Evolutionary conservation across 805 yeast genomes (phyloP).

Genomic region (Pichia nakasei): DNA sequence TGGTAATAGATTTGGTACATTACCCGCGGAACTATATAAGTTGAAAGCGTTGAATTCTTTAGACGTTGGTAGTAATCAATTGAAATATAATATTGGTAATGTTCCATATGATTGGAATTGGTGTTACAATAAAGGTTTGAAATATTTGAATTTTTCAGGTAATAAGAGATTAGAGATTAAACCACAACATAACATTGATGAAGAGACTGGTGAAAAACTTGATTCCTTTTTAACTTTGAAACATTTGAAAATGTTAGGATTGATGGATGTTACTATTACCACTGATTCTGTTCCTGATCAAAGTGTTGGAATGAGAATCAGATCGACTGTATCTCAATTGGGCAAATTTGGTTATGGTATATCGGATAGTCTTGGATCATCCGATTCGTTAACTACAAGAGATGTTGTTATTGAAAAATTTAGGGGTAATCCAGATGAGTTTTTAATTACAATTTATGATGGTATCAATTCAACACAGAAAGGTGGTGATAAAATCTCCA

Average conservation of each 20-base stretch:
- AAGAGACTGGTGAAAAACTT: constrained; percentile 53
- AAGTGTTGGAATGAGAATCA: constrained; percentile 67
- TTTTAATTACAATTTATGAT: constrained; percentile 75
- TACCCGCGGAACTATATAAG: constrained; percentile 83
- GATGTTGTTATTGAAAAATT: constrained; percentile 85
- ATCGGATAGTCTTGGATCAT: constrained; percentile 73
- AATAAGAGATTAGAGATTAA: constrained; percentile 86
- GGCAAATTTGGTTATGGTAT: constrained; percentile 81
- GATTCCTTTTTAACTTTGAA: constrained; percentile 58
- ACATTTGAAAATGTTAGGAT: constrained; percentile 64
- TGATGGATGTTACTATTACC: constrained; percentile 92
- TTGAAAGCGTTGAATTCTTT: constrained; percentile 54
- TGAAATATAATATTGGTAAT: constrained; percentile 87
- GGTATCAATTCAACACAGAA: constrained; percentile 57
- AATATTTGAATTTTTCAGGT: constrained; percentile 83
- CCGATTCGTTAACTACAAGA: constrained; percentile 57
- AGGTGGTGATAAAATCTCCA: constrained; percentile 59
- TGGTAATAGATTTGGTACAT: constrained; percentile 73
- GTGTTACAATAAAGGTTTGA: constrained; percentile 72
- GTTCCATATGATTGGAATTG: constrained; percentile 98
- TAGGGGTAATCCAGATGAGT: constrained; percentile 77
- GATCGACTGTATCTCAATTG: constrained; percentile 79
- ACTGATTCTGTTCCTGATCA: constrained; percentile 88
- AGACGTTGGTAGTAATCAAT: constrained; percentile 85
- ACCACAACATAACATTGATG: constrained; percentile 44